Evolutionary conservation across 2,329 filamentous ascomycete species (phyloP), one percentile per base, ranked within the genome.

Genomic region (Colletotrichum spaethianum): DNA sequence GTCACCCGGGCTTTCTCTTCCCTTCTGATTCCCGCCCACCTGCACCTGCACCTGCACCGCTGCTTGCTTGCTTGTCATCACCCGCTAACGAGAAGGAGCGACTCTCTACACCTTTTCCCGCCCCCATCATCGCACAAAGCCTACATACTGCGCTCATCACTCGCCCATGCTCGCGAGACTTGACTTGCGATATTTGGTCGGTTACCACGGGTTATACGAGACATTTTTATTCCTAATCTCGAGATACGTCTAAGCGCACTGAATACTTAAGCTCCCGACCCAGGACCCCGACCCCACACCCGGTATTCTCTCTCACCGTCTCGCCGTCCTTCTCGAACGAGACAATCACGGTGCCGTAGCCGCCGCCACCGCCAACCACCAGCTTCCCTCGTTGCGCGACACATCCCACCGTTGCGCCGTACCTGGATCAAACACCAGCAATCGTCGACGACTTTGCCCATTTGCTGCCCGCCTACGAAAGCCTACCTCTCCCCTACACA

Each of bases 131-230:
- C 72, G 50, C 65, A 70, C 70, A 66, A 63, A 70, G 46, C 46
- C 14, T 56, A 33, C 48, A 56, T 31, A 16, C 71, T 72, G 57
- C 70, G 60, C 18, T 26, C 65, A 62, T 63, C 52, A 38, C 61
- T 55, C 65, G 52, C 63, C 62, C 46, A 73, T 63, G 53, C 72
- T 65, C 50, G 70, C 70, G 44, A 63, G 56, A 63, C 31, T 72
- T 62, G 56, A 65, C 33, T 72, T 67, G 68, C 63, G 62, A 74
- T 74, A 70, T 75, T 71, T 77, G 57, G 61, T 79, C 78, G 78
- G 80, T 78, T 80, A 79, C 77, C 44, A 75, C 79, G 73, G 69
- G 76, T 83, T 79, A 81, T 82, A 84, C 82, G 79, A 84, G 82
- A 83, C 80, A 81, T 82, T 81, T 48, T 82, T 81, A 81, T 82